Percentiles rank a stretch among this genome's conserved stretches.
phyloP scores from a whole-genome alignment of 169 alveolate species.

The Cystoisospora suis region DNA sequence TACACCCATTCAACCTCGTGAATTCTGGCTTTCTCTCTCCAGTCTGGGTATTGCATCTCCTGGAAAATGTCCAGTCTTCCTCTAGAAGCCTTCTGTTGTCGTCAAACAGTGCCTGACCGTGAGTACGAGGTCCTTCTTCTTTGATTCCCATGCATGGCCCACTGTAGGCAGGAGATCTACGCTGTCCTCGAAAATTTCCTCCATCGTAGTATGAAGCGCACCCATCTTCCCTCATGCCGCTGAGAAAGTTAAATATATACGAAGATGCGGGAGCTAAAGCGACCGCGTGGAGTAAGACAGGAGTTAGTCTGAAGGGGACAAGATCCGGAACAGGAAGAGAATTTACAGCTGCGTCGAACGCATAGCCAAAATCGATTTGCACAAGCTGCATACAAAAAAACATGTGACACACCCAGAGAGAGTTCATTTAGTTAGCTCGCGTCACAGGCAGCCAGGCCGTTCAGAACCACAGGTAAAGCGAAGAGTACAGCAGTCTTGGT shows the following conservation, averaged over 20 bases:
- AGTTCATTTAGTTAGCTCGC: too few relatives aligned
- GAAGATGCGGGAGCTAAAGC: constrained; percentile 39
- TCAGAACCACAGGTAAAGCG: too few relatives aligned
- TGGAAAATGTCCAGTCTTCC: background rate
- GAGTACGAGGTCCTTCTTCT: too few relatives aligned
- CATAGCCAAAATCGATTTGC: constrained; percentile 97
- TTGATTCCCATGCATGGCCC: too few relatives aligned
- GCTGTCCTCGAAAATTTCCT: too few relatives aligned
- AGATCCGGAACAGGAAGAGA: constrained; percentile 63
- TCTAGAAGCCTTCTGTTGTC: too few relatives aligned
- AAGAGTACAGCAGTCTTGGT: too few relatives aligned
- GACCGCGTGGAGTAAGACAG: constrained; percentile 79
- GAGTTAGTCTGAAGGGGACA: constrained; percentile 96
- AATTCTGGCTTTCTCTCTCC: background rate
- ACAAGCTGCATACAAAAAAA: constrained; percentile 77
- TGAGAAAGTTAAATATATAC: constrained; percentile 1
- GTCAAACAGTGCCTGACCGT: too few relatives aligned
- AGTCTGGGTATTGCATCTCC: background rate
- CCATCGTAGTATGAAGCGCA: too few relatives aligned
- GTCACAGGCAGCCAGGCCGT: too few relatives aligned
- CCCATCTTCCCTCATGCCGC: too few relatives aligned
- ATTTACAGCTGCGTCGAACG: constrained; percentile 92
- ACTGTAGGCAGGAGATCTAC: too few relatives aligned
- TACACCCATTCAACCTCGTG: background rate
- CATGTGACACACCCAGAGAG: background rate